These are phyloP conservation scores for Leishmania mexicana DNA, from an alignment of 208 protist genomes.

Conservation along the genomic window DNA sequence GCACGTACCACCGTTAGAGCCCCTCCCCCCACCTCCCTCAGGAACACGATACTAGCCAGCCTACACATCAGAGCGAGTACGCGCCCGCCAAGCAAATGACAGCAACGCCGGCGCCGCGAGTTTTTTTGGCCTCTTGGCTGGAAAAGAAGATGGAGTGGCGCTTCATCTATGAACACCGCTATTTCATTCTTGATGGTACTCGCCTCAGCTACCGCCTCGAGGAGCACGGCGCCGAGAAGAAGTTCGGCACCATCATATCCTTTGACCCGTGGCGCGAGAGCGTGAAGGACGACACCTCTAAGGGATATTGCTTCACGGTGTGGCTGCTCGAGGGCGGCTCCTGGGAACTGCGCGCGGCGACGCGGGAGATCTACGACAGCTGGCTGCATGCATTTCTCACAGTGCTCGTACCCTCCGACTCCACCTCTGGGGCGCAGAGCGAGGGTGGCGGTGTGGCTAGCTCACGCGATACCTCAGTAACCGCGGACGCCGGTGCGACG, in stretches of 20 bases:
- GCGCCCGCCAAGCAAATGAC: background rate
- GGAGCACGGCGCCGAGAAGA: slow-evolving; percentile 52
- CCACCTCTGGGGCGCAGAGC: slow-evolving; percentile 17
- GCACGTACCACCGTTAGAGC: background rate
- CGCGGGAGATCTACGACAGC: slow-evolving; percentile 43
- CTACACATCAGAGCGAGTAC: background rate
- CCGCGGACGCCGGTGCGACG: slow-evolving; percentile 2
- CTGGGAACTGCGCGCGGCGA: slow-evolving; percentile 67
- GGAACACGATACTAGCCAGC: background rate
- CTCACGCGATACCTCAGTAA: slow-evolving; percentile 22
- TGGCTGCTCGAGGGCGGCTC: slow-evolving; percentile 75
- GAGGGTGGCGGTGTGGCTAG: slow-evolving; percentile 17
- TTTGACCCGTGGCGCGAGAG: slow-evolving; percentile 35
- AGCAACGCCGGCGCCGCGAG: slow-evolving; percentile 12
- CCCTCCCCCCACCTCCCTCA: background rate
- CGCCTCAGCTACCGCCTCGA: slow-evolving; percentile 64
- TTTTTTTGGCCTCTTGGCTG: slow-evolving; percentile 56
- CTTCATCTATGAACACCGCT: slow-evolving; percentile 69
- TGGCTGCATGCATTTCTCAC: slow-evolving; percentile 46
- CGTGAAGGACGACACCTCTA: slow-evolving; percentile 12
- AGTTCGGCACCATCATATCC: slow-evolving; percentile 56
- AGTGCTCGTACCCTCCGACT: slow-evolving; percentile 27
- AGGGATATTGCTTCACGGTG: slow-evolving; percentile 53
- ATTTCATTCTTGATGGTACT: slow-evolving; percentile 57
- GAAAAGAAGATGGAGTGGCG: slow-evolving; percentile 86